A percentile compares a stretch with the other conserved stretches of the same genome.
These are phyloP conservation scores for cucumber (Cucumis sativus) DNA, from an alignment of 306 rosid species.

Conservation along the genomic window Cucumber_9930_V3 NC_026660.2:3334001-3334500, in stretches of 20 bases:
- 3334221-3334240: not conserved
- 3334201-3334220: not conserved
- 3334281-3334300: no score
- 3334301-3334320: no score
- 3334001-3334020: conserved; percentile 56
- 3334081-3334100: conserved; percentile 63
- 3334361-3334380: no score
- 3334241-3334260: not conserved
- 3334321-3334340: no score
- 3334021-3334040: conserved; percentile 66
- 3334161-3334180: conserved; percentile 90
- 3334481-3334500: no score
- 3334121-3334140: conserved; percentile 71
- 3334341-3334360: no score
- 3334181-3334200: conserved; percentile 37
- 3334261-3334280: not conserved
- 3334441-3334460: no score
- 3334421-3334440: no score
- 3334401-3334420: no score
- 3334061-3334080: conserved; percentile 72
- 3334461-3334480: no score
- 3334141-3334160: conserved; percentile 70
- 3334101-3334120: conserved; percentile 88
- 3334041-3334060: conserved; percentile 66
- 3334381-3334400: no score